Conservation (phyloP, 495 filamentous ascomycete species). For the Penicillium canariense region DNA sequence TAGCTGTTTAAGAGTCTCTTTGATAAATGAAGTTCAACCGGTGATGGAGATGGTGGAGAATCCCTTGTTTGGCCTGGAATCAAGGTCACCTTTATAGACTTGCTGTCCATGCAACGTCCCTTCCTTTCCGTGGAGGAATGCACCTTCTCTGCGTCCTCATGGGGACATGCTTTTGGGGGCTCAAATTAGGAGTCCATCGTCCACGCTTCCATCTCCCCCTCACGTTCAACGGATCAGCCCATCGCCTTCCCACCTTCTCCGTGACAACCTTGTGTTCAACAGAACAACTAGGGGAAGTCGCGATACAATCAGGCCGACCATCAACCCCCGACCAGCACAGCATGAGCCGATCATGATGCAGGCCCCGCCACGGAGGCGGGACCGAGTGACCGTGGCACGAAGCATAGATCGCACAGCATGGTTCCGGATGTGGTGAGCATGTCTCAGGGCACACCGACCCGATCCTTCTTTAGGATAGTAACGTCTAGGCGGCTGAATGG, state of each 20-base stretch:
- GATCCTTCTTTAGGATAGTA: background rate
- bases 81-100: background rate
- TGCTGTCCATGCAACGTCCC: background rate
- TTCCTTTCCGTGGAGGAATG: background rate
- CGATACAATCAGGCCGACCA: constrained; percentile 8
- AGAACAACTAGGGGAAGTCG: background rate
- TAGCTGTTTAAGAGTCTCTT: background rate
- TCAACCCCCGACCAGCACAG: background rate
- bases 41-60: background rate
- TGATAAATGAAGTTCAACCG: background rate
- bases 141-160: background rate
- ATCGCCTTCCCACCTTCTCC: background rate
- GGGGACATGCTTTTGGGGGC: background rate
- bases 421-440: background rate
- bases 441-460: constrained; percentile 1
- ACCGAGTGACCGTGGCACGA: background rate
- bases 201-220: too few species aligned
- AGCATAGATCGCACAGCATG: background rate
- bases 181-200: background rate
- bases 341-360: background rate
- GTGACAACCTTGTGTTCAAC: background rate
- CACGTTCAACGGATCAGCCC: background rate
- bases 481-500: background rate
- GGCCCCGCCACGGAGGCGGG: background rate
- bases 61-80: background rate